Evolutionary conservation across 192 early-diverging fungal genomes (phyloP).

Genomic region (Phlyctochytrium planicorne): DNA sequence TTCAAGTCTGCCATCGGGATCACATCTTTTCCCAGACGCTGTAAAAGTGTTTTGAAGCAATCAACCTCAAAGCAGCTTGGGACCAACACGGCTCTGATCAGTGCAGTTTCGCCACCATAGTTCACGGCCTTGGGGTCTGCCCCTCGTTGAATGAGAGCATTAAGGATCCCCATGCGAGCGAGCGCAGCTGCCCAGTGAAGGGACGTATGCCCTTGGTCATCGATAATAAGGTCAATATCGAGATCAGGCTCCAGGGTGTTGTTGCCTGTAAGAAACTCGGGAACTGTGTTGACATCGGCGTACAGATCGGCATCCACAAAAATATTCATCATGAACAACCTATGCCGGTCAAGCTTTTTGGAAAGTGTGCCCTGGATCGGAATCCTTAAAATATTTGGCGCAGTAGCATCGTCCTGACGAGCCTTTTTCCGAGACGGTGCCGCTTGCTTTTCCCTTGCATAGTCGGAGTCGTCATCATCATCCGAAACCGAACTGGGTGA

Average conservation of each 20-base stretch:
- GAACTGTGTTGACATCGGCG: slow-evolving; percentile 41
- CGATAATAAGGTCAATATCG: slow-evolving; percentile 82
- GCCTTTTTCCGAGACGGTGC: not conserved
- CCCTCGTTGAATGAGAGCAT: slow-evolving; percentile 73
- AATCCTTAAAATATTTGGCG: too few relatives aligned
- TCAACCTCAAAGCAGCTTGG: slow-evolving; percentile 85
- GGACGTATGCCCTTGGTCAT: slow-evolving; percentile 92
- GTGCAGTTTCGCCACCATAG: slow-evolving; percentile 79
- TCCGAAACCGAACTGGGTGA: not conserved
- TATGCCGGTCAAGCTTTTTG: slow-evolving; percentile 56
- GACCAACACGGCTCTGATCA: slow-evolving; percentile 84
- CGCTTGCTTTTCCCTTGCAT: not conserved
- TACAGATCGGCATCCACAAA: slow-evolving; percentile 63
- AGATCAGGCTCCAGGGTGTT: slow-evolving; percentile 52
- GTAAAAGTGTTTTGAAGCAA: slow-evolving; percentile 71
- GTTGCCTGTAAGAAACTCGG: slow-evolving; percentile 47
- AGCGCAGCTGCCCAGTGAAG: slow-evolving; percentile 96
- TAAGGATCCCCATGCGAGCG: slow-evolving; percentile 70
- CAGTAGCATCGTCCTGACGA: not conserved
- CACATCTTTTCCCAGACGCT: slow-evolving; percentile 60
- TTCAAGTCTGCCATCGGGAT: slow-evolving; percentile 60
- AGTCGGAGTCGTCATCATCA: not conserved
- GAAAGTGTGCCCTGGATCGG: not conserved
- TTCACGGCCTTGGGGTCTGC: slow-evolving; percentile 72
- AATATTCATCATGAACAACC: slow-evolving; percentile 79